Conservation (phyloP, 768 basidiomycete genomes). For the Kwoniella europaea region DNA sequence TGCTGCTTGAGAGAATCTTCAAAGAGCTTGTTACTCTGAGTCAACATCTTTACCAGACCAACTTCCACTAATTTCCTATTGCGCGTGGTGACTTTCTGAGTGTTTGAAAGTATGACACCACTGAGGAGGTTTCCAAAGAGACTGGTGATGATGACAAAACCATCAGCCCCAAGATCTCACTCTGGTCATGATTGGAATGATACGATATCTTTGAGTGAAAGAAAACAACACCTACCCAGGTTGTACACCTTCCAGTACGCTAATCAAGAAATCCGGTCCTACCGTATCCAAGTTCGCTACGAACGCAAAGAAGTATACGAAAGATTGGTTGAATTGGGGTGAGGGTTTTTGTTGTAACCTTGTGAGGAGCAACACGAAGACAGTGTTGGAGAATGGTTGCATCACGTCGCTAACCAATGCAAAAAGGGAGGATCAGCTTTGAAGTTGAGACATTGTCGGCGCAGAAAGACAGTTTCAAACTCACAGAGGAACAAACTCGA, state of each 20-base stretch:
- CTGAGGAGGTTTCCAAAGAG: slow-evolving; percentile 79
- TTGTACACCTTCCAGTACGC: slow-evolving; percentile 81
- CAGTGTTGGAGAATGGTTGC: slow-evolving; percentile 72
- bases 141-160: slow-evolving; percentile 56
- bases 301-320: slow-evolving; percentile 78
- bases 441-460: no score
- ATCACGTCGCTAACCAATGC: slow-evolving; percentile 64
- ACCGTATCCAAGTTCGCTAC: slow-evolving; percentile 76
- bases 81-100: slow-evolving; percentile 76
- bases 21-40: slow-evolving; percentile 73
- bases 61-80: slow-evolving; percentile 84
- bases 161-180: not conserved
- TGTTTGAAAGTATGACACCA: slow-evolving; percentile 78
- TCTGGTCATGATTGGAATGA: slow-evolving; percentile 26
- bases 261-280: slow-evolving; percentile 77
- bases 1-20: slow-evolving; percentile 67
- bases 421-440: not conserved
- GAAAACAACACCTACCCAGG: slow-evolving; percentile 66
- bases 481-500: slow-evolving; percentile 75
- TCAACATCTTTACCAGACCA: slow-evolving; percentile 78
- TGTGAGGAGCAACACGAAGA: slow-evolving; percentile 75
- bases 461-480: no score
- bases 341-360: slow-evolving; percentile 88
- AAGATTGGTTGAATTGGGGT: slow-evolving; percentile 80
- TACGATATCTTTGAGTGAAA: not conserved